phyloP scores from a whole-genome alignment of 306 rosid genomes.

The Cicer cuneatum region DNA sequence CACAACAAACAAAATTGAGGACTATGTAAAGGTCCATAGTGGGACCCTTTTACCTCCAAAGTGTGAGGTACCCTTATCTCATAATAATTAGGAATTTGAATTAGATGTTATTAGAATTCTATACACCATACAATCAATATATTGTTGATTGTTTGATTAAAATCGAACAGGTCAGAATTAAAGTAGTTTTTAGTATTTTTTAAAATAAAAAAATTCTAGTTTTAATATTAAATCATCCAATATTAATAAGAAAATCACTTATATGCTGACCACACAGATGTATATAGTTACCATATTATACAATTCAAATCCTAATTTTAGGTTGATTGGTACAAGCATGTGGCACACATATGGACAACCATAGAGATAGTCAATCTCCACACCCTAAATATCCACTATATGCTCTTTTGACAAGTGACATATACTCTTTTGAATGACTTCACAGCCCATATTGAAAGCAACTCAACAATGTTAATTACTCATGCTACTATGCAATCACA shows the following conservation, averaged over 20 bases:
- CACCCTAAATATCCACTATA: background rate
- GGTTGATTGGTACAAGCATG: conserved; percentile 43
- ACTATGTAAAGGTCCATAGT: conserved; percentile 44
- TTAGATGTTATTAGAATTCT: no score
- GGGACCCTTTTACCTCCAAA: conserved; percentile 50
- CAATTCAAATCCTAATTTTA: background rate
- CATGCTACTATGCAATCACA: background rate
- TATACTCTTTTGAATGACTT: conserved; percentile 44
- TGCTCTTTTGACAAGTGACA: conserved; percentile 41
- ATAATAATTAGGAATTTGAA: background rate
- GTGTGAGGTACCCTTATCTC: conserved; percentile 43
- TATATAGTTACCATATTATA: no score
- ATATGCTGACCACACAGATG: no score
- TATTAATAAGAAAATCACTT: no score
- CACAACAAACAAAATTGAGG: conserved; percentile 58
- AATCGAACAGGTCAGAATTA: no score
- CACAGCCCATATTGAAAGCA: conserved; percentile 61
- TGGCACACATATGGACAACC: conserved; percentile 49
- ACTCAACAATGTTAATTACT: conserved; percentile 43
- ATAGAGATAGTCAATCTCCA: conserved; percentile 14
- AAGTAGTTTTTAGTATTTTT: no score
- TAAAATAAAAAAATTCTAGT: no score
- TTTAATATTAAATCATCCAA: no score
- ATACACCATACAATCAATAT: no score
- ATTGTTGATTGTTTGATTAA: no score